These are phyloP conservation scores for Choiromyces venosus DNA, from an alignment of 495 filamentous ascomycete genomes.

Conservation along the genomic window DNA sequence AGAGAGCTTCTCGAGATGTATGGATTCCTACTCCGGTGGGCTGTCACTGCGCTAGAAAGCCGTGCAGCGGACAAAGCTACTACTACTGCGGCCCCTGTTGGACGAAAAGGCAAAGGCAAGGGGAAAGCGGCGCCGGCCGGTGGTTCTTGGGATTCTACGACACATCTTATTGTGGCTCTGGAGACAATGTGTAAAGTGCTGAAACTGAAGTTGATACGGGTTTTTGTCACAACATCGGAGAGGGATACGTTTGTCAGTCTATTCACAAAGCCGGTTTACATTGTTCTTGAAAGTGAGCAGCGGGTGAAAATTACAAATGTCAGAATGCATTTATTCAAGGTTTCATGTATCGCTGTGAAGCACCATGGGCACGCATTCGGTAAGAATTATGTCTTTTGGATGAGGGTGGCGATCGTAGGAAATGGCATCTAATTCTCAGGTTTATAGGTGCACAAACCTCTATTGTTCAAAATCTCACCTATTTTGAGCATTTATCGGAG, in stretches of 20 bases:
- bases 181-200: conserved; percentile 94
- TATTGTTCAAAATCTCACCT: conserved; percentile 93
- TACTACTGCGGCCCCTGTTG: conserved; percentile 56
- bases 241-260: conserved; percentile 88
- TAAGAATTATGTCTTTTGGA: conserved; percentile 45
- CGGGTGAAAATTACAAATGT: conserved; percentile 85
- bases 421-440: neutral
- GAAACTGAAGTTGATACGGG: conserved; percentile 81
- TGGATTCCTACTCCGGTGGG: conserved; percentile 92
- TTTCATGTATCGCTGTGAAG: conserved; percentile 92
- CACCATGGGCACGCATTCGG: conserved; percentile 97
- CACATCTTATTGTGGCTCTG: conserved; percentile 79
- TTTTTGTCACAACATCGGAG: conserved; percentile 95
- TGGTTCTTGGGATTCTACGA: conserved; percentile 73
- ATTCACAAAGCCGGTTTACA: conserved; percentile 88
- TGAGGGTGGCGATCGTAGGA: neutral
- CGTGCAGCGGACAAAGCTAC: conserved; percentile 85
- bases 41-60: conserved; percentile 82
- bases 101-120: conserved; percentile 60
- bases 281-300: conserved; percentile 89
- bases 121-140: conserved; percentile 52
- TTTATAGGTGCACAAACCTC: conserved; percentile 87
- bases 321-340: conserved; percentile 94
- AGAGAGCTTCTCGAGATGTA: conserved; percentile 90
- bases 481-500: conserved; percentile 96